These are phyloP conservation scores for Cryptosporidium ubiquitum DNA, from an alignment of 169 alveolate genomes.

Conservation along the genomic window DNA sequence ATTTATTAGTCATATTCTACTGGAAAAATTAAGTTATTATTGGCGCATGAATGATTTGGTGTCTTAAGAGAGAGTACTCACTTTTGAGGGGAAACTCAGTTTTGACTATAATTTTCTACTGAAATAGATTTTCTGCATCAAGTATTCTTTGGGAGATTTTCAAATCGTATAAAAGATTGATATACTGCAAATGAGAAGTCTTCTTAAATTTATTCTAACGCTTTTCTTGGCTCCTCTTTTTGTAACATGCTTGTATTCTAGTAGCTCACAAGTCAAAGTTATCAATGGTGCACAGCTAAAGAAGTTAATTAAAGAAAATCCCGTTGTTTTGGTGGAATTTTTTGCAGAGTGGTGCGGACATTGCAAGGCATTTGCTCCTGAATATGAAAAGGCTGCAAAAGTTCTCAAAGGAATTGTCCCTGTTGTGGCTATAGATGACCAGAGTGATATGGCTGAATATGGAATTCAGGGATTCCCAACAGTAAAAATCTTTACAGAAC, in stretches of 20 bases:
- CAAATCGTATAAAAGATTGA: neutral
- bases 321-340: slow-evolving; percentile 91
- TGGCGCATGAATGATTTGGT: slow-evolving; percentile 59
- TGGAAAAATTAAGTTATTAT: neutral
- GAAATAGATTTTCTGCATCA: neutral
- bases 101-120: neutral
- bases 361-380: slow-evolving; percentile 88
- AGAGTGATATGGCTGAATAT: slow-evolving; percentile 77
- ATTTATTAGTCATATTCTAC: slow-evolving; percentile 18
- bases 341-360: slow-evolving; percentile 97
- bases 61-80: slow-evolving; percentile 5
- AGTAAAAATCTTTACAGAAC: slow-evolving; percentile 84
- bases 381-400: slow-evolving; percentile 83
- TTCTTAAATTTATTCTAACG: neutral
- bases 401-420: slow-evolving; percentile 81
- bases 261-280: slow-evolving; percentile 65
- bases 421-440: slow-evolving; percentile 83
- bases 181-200: neutral
- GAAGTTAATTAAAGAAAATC: slow-evolving; percentile 76
- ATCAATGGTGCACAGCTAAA: slow-evolving; percentile 80
- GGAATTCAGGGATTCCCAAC: slow-evolving; percentile 90
- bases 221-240: slow-evolving; percentile 8
- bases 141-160: neutral
- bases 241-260: slow-evolving; percentile 40
- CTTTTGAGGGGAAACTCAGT: slow-evolving; percentile 19